Percentiles rank a stretch among this genome's conserved stretches.
phyloP scores from a whole-genome alignment of 768 basidiomycete species.

The Collybia mongolica region DNA sequence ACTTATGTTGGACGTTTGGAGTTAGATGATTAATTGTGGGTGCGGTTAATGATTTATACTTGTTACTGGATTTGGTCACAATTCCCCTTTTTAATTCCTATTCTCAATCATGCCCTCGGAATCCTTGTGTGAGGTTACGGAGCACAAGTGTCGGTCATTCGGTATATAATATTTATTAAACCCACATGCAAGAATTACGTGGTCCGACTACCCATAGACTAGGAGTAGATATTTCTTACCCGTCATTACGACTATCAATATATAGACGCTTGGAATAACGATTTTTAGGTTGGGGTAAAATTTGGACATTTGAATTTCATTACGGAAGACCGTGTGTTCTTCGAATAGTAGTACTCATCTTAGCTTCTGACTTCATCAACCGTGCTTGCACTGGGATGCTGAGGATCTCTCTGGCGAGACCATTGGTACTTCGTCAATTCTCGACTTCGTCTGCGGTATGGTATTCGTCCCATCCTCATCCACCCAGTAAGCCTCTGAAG shows the following conservation, averaged over 20 bases:
- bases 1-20: conserved; percentile 88
- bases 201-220: conserved; percentile 11
- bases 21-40: conserved; percentile 37
- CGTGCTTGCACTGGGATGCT: conserved; percentile 24
- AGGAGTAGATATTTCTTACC: conserved; percentile 10
- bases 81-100: conserved; percentile 9
- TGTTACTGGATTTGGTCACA: conserved; percentile 8
- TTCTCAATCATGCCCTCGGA: neutral
- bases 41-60: conserved; percentile 5
- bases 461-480: conserved; percentile 22
- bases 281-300: neutral
- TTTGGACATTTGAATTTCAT: neutral
- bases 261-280: neutral
- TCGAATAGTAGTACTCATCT: no score
- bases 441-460: conserved; percentile 26
- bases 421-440: conserved; percentile 25
- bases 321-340: no score
- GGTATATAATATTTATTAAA: conserved; percentile 16
- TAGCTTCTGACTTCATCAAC: neutral
- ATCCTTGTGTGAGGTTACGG: conserved; percentile 6
- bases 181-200: conserved; percentile 11
- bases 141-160: conserved; percentile 8
- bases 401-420: conserved; percentile 29
- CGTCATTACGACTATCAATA: neutral
- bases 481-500: conserved; percentile 2